phyloP scores from a whole-genome alignment of 2,329 filamentous ascomycete species.

The Beauveria brongniartii region DNA sequence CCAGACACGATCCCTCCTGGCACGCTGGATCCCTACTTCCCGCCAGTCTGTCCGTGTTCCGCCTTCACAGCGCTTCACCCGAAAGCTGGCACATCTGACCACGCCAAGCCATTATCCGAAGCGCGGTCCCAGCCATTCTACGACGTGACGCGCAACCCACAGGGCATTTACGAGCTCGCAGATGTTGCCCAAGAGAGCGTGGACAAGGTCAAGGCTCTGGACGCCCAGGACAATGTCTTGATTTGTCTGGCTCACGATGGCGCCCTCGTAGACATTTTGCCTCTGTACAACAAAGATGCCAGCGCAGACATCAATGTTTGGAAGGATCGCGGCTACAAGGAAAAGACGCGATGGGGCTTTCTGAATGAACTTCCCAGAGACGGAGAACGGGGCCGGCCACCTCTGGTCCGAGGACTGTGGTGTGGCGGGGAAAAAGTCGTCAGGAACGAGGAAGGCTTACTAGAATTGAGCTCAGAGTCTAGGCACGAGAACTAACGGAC shows the following conservation, averaged over 20 bases:
- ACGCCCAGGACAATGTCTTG: conserved; percentile 6
- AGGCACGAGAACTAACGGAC: too few species aligned
- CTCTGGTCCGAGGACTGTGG: not conserved
- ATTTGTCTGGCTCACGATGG: conserved; percentile 9
- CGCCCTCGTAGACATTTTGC: not conserved
- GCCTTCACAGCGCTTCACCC: conserved; percentile 1
- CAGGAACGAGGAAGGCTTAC: not conserved
- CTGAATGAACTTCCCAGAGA: conserved; percentile 7
- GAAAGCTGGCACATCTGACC: not conserved
- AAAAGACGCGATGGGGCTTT: not conserved
- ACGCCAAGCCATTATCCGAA: not conserved
- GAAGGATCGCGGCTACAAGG: conserved; percentile 3
- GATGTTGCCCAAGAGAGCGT: conserved; percentile 4
- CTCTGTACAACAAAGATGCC: conserved; percentile 1
- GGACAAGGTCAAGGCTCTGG: conserved; percentile 8
- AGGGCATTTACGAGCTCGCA: not conserved
- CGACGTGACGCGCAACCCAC: not conserved
- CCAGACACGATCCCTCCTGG: conserved; percentile 20
- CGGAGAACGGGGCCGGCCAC: not conserved
- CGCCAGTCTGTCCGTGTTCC: not conserved
- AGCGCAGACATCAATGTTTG: not conserved
- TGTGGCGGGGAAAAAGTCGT: not conserved
- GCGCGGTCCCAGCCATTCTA: conserved; percentile 4
- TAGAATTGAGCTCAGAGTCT: not conserved
- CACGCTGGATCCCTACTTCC: not conserved